These are phyloP conservation scores for Aspergillus caelatus DNA, from an alignment of 2,329 filamentous ascomycete genomes.

Conservation along the genomic window DNA sequence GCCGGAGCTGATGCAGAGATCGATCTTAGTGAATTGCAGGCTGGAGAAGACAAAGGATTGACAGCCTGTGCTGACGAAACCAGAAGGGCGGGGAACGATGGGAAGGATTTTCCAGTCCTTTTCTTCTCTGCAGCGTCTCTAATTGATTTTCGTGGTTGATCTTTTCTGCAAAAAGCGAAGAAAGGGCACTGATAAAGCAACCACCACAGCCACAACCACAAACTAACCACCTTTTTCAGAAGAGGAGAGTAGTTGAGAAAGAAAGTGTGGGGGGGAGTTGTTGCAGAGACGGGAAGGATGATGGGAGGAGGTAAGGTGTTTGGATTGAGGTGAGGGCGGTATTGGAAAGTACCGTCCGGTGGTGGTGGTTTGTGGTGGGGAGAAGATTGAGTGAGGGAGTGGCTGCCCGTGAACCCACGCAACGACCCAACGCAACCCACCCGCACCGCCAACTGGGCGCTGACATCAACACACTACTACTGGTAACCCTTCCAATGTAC, in stretches of 20 bases:
- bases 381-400: conserved; percentile 15
- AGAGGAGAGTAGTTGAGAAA: conserved; percentile 10
- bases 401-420: conserved; percentile 23
- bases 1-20: conserved; percentile 17
- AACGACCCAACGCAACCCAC: conserved; percentile 12
- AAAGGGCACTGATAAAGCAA: conserved; percentile 2
- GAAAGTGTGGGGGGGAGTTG: conserved; percentile 2
- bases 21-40: conserved; percentile 21
- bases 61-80: conserved; percentile 24
- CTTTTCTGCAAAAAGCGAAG: conserved; percentile 2
- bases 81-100: conserved; percentile 8
- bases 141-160: conserved; percentile 5
- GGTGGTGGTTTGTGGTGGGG: conserved; percentile 18
- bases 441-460: conserved; percentile 15
- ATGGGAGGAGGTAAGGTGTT: conserved; percentile 16
- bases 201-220: conserved; percentile 17
- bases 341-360: conserved; percentile 22
- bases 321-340: conserved; percentile 13
- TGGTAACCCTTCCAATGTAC: conserved; percentile 4
- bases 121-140: conserved; percentile 2
- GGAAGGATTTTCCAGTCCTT: conserved; percentile 1
- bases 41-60: conserved; percentile 28
- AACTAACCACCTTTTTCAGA: conserved; percentile 17
- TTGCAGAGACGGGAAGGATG: conserved; percentile 15
- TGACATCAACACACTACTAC: conserved; percentile 25